Evolutionary conservation across 495 filamentous ascomycete genomes (phyloP).

Genomic region (Venustampulla echinocandica): DNA sequence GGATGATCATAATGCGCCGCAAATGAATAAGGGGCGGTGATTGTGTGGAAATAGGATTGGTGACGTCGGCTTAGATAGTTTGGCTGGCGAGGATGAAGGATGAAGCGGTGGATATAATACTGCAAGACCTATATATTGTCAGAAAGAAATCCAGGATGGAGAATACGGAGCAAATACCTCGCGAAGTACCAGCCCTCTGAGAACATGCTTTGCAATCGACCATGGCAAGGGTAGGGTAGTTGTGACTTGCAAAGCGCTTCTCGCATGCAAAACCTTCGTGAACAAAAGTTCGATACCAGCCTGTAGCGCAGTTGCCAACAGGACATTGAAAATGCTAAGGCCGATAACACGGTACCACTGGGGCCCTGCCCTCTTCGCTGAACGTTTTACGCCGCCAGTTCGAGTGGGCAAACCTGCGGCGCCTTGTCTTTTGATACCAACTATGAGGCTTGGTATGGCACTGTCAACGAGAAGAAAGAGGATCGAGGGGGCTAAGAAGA

Average conservation of each 20-base stretch:
- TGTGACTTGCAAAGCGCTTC: conserved; percentile 50
- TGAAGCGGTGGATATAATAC: conserved; percentile 66
- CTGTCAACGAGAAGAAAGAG: conserved; percentile 69
- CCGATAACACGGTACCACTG: conserved; percentile 40
- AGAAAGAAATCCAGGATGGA: not conserved
- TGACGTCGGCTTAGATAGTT: conserved; percentile 38
- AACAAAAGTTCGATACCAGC: conserved; percentile 47
- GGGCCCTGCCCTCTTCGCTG: conserved; percentile 20
- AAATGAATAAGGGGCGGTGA: conserved; percentile 54
- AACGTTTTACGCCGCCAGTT: conserved; percentile 29
- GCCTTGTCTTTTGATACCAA: conserved; percentile 61
- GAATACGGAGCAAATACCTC: conserved; percentile 36
- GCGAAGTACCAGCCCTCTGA: conserved; percentile 40
- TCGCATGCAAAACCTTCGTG: conserved; percentile 38
- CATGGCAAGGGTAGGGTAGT: conserved; percentile 54
- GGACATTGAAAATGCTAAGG: conserved; percentile 59
- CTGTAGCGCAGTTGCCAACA: conserved; percentile 48
- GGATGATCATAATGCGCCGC: conserved; percentile 77
- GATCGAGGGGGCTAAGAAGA: conserved; percentile 65
- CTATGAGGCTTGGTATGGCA: conserved; percentile 54
- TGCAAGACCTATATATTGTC: conserved; percentile 20
- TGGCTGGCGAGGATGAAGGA: conserved; percentile 45
- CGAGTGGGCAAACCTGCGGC: conserved; percentile 52
- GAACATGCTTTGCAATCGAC: conserved; percentile 44
- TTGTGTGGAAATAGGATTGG: conserved; percentile 54